Evolutionary conservation across 2,329 filamentous ascomycete genomes (phyloP).

Genomic region (Magnaporthales sp.): DNA sequence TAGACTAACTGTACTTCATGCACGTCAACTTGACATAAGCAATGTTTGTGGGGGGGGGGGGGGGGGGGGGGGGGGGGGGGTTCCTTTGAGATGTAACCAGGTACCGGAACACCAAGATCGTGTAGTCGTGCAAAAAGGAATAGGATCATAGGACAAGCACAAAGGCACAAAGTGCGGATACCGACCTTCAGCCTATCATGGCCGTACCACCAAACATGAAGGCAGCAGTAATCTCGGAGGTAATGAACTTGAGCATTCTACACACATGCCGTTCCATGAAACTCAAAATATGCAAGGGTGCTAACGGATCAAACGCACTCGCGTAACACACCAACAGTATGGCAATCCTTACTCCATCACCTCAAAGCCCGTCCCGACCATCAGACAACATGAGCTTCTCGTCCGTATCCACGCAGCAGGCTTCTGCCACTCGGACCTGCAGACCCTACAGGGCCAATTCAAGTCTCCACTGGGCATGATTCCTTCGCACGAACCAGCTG

Average conservation of each 20-base stretch:
- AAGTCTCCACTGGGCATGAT: conserved; percentile 19
- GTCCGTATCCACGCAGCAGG: conserved; percentile 24
- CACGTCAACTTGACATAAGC: neutral
- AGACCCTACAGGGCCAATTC: conserved; percentile 24
- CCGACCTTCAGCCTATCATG: neutral
- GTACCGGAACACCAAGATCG: neutral
- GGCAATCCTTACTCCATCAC: conserved; percentile 19
- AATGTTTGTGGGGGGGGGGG: too few relatives aligned
- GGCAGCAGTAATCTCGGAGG: neutral
- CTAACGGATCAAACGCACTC: neutral
- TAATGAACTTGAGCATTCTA: neutral
- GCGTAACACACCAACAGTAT: conserved; percentile 14
- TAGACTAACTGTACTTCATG: too few relatives aligned
- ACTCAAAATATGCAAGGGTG: neutral
- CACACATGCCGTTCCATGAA: neutral
- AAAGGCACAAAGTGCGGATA: neutral
- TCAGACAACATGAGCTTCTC: conserved; percentile 20
- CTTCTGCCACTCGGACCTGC: conserved; percentile 28
- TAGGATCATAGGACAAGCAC: neutral
- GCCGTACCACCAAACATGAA: neutral
- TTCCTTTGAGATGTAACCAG: too few relatives aligned
- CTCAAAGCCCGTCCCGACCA: conserved; percentile 12
- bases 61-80: too few relatives aligned
- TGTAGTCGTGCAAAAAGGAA: too few relatives aligned
- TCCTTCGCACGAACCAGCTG: conserved; percentile 26